Evolutionary conservation across 345 rosid genomes (phyloP).

Genomic region (Ceriops decandra): DNA sequence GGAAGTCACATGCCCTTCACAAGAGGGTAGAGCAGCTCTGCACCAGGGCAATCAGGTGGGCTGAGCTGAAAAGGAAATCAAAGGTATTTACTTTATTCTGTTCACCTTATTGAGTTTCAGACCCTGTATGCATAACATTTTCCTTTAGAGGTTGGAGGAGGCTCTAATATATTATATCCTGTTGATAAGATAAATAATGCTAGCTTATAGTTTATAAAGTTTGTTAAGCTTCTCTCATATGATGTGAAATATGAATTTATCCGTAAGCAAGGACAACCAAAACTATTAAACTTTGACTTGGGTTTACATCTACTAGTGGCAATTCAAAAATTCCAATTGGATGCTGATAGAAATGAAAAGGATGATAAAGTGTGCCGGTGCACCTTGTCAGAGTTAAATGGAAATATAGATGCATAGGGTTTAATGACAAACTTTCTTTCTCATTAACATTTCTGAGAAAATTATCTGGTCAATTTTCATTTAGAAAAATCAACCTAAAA

Average conservation of each 20-base stretch:
- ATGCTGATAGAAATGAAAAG: conserved; percentile 7
- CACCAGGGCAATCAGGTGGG: conserved; percentile 94
- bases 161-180: background rate
- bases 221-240: background rate
- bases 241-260: background rate
- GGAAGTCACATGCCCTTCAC: conserved; percentile 98
- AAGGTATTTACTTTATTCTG: conserved; percentile 53
- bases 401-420: background rate
- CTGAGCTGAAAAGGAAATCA: conserved; percentile 76
- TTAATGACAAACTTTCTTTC: no score
- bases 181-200: no score
- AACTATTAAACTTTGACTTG: background rate
- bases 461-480: background rate
- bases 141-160: background rate
- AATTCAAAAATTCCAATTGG: background rate
- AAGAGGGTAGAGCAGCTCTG: conserved; percentile 99
- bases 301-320: no score
- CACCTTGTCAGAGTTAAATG: no score
- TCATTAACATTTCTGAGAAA: background rate
- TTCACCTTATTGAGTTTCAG: conserved; percentile 1
- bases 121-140: background rate
- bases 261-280: background rate
- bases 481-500: background rate
- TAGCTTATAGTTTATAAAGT: no score
- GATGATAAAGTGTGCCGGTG: background rate